Percentiles rank a stretch among this genome's conserved stretches.
phyloP scores from a whole-genome alignment of 768 basidiomycete species.

The Panaeolus papilionaceus region DNA sequence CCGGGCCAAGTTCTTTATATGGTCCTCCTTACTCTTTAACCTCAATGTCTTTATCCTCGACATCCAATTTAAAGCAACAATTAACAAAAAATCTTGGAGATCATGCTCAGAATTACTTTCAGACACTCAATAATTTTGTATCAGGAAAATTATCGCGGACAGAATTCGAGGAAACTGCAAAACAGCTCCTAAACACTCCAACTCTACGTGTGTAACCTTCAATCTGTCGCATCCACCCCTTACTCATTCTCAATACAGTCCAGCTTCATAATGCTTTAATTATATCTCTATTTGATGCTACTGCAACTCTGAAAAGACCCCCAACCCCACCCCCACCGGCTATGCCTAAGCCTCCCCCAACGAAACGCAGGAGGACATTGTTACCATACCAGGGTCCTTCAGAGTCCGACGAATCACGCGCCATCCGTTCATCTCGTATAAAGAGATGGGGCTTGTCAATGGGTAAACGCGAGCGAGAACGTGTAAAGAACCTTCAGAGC shows the following conservation, averaged over 20 bases:
- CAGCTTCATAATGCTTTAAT: conserved; percentile 86
- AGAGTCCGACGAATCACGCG: conserved; percentile 54
- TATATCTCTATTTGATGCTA: conserved; percentile 83
- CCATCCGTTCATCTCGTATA: conserved; percentile 66
- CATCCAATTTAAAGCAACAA: conserved; percentile 74
- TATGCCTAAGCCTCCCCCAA: conserved; percentile 61
- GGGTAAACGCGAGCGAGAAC: conserved; percentile 78
- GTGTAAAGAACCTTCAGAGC: conserved; percentile 58
- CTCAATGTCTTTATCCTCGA: conserved; percentile 77
- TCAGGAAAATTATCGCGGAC: conserved; percentile 69
- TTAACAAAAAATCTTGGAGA: conserved; percentile 65
- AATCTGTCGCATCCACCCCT: conserved; percentile 17
- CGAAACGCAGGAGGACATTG: conserved; percentile 73
- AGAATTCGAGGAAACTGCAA: conserved; percentile 79
- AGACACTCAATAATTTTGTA: conserved; percentile 69
- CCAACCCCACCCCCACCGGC: conserved; percentile 71
- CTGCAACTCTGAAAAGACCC: conserved; percentile 68
- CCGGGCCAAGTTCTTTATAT: not conserved
- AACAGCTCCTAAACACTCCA: conserved; percentile 66
- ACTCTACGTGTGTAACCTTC: conserved; percentile 41
- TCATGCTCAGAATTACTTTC: conserved; percentile 67
- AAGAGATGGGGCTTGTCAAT: conserved; percentile 78
- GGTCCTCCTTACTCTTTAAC: not conserved
- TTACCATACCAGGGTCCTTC: conserved; percentile 77
- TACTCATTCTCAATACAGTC: conserved; percentile 44